Conservation (phyloP, 192 early-diverging fungal genomes). For the Coemansia sp. region DNA sequence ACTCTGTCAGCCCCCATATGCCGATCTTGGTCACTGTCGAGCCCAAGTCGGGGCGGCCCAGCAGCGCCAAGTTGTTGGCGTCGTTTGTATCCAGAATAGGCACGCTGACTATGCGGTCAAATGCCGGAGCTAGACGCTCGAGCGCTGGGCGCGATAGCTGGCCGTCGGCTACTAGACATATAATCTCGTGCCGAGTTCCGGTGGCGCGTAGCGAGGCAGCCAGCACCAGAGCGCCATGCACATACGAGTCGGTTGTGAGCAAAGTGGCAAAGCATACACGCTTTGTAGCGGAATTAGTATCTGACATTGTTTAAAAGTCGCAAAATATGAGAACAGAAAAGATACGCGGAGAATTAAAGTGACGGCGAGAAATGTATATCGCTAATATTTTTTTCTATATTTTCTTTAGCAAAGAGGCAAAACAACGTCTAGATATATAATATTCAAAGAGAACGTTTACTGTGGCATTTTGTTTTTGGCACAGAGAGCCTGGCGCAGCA, state of each 20-base stretch:
- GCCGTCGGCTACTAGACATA: slow-evolving; percentile 61
- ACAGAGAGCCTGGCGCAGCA: slow-evolving; percentile 12
- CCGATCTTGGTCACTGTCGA: slow-evolving; percentile 89
- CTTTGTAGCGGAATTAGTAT: background rate
- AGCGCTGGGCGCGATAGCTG: slow-evolving; percentile 63
- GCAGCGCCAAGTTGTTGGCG: slow-evolving; percentile 49
- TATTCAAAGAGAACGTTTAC: background rate
- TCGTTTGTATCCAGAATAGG: slow-evolving; percentile 65
- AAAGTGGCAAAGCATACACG: slow-evolving; percentile 65
- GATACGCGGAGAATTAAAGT: background rate
- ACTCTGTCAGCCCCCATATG: slow-evolving; percentile 74
- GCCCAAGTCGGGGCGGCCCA: slow-evolving; percentile 87
- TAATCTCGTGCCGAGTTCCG: slow-evolving; percentile 61
- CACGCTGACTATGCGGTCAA: slow-evolving; percentile 71
- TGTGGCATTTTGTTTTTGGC: background rate
- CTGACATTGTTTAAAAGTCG: background rate
- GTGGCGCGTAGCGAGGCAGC: slow-evolving; percentile 68
- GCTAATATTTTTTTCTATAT: too few species aligned
- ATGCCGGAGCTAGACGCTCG: slow-evolving; percentile 56
- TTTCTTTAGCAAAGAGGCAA: background rate
- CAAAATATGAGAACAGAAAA: background rate
- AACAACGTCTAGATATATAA: background rate
- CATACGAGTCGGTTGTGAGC: slow-evolving; percentile 81
- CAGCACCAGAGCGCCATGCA: slow-evolving; percentile 80
- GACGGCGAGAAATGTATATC: background rate